Evolutionary conservation across 140 eudicot genomes (phyloP), one percentile per base, ranked within the genome.

Genomic region (Senecio squalidus): DNA sequence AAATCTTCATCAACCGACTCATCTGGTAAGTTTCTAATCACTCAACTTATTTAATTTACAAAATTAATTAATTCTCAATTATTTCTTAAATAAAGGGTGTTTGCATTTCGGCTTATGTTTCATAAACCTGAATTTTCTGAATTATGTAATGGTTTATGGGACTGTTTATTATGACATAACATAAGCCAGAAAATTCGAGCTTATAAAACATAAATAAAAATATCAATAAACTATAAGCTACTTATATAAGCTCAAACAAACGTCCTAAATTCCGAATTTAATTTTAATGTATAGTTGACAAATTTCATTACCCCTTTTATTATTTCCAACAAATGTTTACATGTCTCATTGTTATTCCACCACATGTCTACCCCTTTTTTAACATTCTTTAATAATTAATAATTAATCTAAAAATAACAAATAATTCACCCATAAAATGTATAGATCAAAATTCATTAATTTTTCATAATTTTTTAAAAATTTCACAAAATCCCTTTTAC

Each of bases 331-430:
- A 22, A 26, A 70, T 60, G 63, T 46, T 60, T 60, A 70, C 75
- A 64, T 60, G 75, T 44, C 62, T 60, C 30, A 50, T 60, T 70
- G 27, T 60, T 23, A 23, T 30, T 70, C 62, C 20, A 33, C 59
- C 75, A 70, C 75, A 60, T 60, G 75, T 60, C 69, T 70, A 26
- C 36, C 61, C 34, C 56, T 33, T 33, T 36, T 50, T 62, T n/a
- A n/a, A n/a, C n/a, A n/a, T 30, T 25, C 0, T 38, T 1, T 7
- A 2, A 36, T 36, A 36, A 62, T 14, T 15, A 9, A 1, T 13
- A 20, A 13, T 10, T 16, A 13, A 15, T 13, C 48, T 58, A 43
- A 47, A 69, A 47, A n/a, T 33, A 15, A 20, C 55, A 10, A 44
- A 22, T 0, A 20, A 24, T 49, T 31, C 3, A 25, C 54, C 68